Conservation (phyloP, 306 rosid species). For the Amphicarpaea edgeworthii region DNA sequence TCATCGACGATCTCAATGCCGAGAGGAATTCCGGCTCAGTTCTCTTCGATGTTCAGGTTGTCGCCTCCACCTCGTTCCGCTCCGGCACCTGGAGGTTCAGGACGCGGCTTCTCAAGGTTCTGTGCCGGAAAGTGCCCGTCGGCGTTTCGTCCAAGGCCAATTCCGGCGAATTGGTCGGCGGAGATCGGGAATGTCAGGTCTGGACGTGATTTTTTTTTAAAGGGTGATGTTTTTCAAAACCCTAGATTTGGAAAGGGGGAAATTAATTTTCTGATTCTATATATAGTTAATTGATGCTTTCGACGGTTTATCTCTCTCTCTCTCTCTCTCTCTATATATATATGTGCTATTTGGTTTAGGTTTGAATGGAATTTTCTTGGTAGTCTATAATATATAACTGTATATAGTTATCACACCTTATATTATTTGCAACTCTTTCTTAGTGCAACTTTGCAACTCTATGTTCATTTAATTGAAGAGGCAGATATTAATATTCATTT, state of each 20-base stretch:
- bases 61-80: slow-evolving; percentile 62
- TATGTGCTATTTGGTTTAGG: slow-evolving; percentile 4
- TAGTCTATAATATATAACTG: slow-evolving; percentile 38
- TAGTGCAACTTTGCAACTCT: slow-evolving; percentile 2
- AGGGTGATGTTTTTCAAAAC: slow-evolving; percentile 23
- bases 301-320: slow-evolving; percentile 13
- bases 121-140: slow-evolving; percentile 57
- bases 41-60: slow-evolving; percentile 60
- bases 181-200: slow-evolving; percentile 66
- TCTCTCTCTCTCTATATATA: too few relatives aligned
- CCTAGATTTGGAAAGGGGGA: slow-evolving; percentile 35
- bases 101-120: slow-evolving; percentile 62
- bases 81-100: slow-evolving; percentile 80
- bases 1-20: slow-evolving; percentile 39
- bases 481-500: background rate
- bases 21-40: slow-evolving; percentile 49
- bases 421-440: background rate
- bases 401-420: slow-evolving; percentile 31
- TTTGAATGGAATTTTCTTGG: slow-evolving; percentile 31
- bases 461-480: background rate
- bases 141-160: slow-evolving; percentile 50
- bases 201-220: slow-evolving; percentile 53
- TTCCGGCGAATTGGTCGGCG: slow-evolving; percentile 62
- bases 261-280: background rate
- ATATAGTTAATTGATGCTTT: background rate